These are phyloP conservation scores for Syncephalastrum racemosum DNA, from an alignment of 371 early-diverging fungal genomes.

Conservation along the genomic window DNA sequence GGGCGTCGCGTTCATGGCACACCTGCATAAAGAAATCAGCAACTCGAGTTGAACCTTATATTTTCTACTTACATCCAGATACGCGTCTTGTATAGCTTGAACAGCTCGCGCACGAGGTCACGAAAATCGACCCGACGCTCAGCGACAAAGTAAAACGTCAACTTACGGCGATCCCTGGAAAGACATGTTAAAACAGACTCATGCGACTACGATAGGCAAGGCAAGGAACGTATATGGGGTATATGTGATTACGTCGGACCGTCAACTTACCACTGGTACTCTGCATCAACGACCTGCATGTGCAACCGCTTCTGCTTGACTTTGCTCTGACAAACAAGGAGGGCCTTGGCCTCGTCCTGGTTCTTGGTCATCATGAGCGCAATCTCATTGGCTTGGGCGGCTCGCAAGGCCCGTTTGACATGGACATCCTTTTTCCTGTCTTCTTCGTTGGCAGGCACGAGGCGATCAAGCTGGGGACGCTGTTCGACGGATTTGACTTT, in stretches of 20 bases:
- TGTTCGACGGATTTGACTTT: slow-evolving; percentile 62
- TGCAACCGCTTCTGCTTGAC: slow-evolving; percentile 86
- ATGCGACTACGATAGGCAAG: no score
- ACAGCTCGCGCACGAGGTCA: slow-evolving; percentile 97
- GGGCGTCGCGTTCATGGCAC: no score
- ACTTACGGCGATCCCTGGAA: slow-evolving; percentile 88
- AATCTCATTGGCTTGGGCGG: slow-evolving; percentile 80
- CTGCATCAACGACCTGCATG: slow-evolving; percentile 97
- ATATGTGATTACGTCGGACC: background rate
- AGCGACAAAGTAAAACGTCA: slow-evolving; percentile 95
- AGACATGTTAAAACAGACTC: background rate
- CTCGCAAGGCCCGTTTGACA: slow-evolving; percentile 72
- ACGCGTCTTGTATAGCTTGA: slow-evolving; percentile 98
- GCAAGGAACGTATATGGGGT: no score
- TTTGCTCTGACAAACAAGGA: slow-evolving; percentile 86
- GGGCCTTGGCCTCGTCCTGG: slow-evolving; percentile 90
- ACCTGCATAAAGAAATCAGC: no score
- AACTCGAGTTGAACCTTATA: no score
- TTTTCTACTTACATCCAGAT: slow-evolving; percentile 92
- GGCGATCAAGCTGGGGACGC: slow-evolving; percentile 27
- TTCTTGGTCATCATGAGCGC: slow-evolving; percentile 76
- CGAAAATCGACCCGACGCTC: slow-evolving; percentile 97
- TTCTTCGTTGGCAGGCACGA: slow-evolving; percentile 34
- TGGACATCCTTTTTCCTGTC: slow-evolving; percentile 46
- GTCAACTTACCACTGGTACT: slow-evolving; percentile 89